Evolutionary conservation across 1,139 yeast species (phyloP), one percentile per base, ranked within the genome.

Genomic region (Wickerhamomyces sp.): DNA sequence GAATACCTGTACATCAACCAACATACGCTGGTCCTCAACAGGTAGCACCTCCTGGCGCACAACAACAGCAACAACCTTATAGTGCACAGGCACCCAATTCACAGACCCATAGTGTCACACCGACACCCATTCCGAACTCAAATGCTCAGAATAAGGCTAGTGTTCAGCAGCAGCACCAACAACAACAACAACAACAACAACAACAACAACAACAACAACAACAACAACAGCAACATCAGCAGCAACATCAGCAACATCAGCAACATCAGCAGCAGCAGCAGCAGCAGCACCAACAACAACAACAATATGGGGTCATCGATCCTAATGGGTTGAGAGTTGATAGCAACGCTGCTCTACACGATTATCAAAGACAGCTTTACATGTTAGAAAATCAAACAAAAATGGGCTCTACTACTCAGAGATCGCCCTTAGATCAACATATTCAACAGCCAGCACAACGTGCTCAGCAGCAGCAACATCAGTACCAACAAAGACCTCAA

Each of bases 331-430:
- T 45, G 14, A 35, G 48, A 32, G 42, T 44, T 12, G 48, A 45
- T 24, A 41, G 43, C 22, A 33, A 42, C 4, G n/a, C 43, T 14
- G 57, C 50, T 3, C 22, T 54, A 12, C 55, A 54, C 12, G 56
- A 54, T 25, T 54, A 54, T 37, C 58, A 54, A 38, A 46, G 49
- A 45, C 58, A 54, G 29, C 31, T 52, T 29, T 47, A 52, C 54
- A 51, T 52, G 54, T 30, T 54, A 14, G 58, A 54, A 27, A 51
- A 52, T 19, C 55, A 52, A 33, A 51, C 48, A 3, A 51, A 52
- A 36, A 18, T 43, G 22, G 39, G 36, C n/a, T 33, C 32, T n/a
- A 27, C 30, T 14, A 36, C 32, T 16, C 35, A 42, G 19, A 26
- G 29, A 27, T 15, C 38, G 13, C 28, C 30, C 15, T 22, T 27